phyloP scores from a whole-genome alignment of 495 filamentous ascomycete species.

The Podospora didyma region DNA sequence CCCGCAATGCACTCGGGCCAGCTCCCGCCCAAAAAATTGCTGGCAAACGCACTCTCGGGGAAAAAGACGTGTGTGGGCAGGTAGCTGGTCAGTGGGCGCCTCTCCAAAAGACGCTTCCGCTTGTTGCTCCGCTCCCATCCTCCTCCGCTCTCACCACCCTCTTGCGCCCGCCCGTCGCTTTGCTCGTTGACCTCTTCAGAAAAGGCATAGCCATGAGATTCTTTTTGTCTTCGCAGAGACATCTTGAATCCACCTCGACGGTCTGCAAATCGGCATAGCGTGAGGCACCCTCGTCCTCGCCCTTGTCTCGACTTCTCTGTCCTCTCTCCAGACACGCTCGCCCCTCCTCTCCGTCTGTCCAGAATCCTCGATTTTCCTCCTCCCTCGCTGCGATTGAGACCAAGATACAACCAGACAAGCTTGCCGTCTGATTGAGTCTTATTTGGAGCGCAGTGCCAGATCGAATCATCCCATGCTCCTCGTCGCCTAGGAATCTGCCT shows the following conservation, averaged over 20 bases:
- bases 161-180: slow-evolving; percentile 10
- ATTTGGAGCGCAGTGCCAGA: no score
- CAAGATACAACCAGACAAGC: neutral
- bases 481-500: neutral
- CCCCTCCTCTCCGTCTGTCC: neutral
- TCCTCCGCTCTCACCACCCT: slow-evolving; percentile 15
- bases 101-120: slow-evolving; percentile 18
- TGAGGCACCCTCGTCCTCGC: neutral
- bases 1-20: slow-evolving; percentile 14
- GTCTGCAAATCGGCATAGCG: slow-evolving; percentile 17
- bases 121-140: slow-evolving; percentile 11
- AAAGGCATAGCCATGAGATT: slow-evolving; percentile 21
- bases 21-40: slow-evolving; percentile 31
- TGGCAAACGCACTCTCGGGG: slow-evolving; percentile 17
- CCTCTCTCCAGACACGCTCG: neutral
- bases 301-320: slow-evolving; percentile 5
- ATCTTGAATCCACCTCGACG: slow-evolving; percentile 16
- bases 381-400: neutral
- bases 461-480: neutral
- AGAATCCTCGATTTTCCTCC: neutral
- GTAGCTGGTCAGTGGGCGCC: slow-evolving; percentile 1
- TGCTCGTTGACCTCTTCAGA: slow-evolving; percentile 1
- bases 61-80: slow-evolving; percentile 11
- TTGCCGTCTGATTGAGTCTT: neutral
- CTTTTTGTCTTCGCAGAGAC: slow-evolving; percentile 5